phyloP scores from a whole-genome alignment of 768 basidiomycete species.

The Trametes punicea region DNA sequence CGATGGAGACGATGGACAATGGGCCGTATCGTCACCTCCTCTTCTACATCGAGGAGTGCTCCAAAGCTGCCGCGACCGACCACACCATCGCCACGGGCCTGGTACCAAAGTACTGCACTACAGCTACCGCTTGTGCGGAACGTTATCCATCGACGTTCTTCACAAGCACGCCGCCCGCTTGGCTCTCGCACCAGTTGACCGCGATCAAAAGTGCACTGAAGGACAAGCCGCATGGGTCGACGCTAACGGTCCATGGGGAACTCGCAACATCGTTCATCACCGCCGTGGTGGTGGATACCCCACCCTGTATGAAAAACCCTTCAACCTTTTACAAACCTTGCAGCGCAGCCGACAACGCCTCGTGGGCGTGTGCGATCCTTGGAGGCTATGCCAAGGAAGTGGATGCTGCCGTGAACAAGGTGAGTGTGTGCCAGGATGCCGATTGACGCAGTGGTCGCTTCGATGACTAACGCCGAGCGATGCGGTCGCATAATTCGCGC shows the following conservation, averaged over 20 bases:
- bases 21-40: slow-evolving; percentile 1
- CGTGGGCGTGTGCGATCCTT: background rate
- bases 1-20: background rate
- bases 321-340: background rate
- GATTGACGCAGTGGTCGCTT: too few species aligned
- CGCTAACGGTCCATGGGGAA: background rate
- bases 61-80: slow-evolving; percentile 36
- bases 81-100: too few species aligned
- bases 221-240: background rate
- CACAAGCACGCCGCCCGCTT: background rate
- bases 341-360: background rate
- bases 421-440: too few species aligned
- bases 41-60: slow-evolving; percentile 38
- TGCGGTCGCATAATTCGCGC: too few species aligned
- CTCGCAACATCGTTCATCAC: background rate
- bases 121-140: background rate
- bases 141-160: background rate
- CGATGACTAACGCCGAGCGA: too few species aligned
- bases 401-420: background rate
- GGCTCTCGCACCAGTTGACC: background rate
- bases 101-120: too few species aligned
- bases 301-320: background rate
- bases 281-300: too few species aligned
- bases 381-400: background rate
- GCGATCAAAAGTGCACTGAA: background rate